Evolutionary conservation across 2,329 filamentous ascomycete genomes (phyloP).

Genomic region (Drechslerella dactyloides): DNA sequence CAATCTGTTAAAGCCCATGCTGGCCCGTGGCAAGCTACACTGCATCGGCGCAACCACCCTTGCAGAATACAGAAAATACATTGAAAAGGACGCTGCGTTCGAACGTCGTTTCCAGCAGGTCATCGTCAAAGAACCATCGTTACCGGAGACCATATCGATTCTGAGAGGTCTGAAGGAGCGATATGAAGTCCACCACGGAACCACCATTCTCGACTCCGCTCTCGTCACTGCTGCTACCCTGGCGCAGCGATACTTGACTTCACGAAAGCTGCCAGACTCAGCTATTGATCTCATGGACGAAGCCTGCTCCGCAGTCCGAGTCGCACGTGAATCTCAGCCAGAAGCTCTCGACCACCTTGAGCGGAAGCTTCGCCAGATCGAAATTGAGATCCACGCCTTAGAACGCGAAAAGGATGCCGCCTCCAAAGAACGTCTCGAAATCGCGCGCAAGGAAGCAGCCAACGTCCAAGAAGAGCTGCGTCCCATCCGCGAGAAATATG

Average conservation of each 20-base stretch:
- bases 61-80: constrained; percentile 96
- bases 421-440: constrained; percentile 79
- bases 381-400: constrained; percentile 96
- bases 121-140: constrained; percentile 88
- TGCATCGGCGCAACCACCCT: constrained; percentile 97
- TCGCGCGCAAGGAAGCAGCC: constrained; percentile 86
- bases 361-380: constrained; percentile 83
- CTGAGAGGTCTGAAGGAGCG: constrained; percentile 97
- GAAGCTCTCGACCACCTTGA: constrained; percentile 95
- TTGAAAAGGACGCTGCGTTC: constrained; percentile 97
- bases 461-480: constrained; percentile 93
- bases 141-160: constrained; percentile 92
- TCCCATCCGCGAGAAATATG: constrained; percentile 92
- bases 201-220: constrained; percentile 92
- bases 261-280: constrained; percentile 88
- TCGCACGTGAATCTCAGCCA: constrained; percentile 93
- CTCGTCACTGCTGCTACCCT: constrained; percentile 90
- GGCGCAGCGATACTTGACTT: constrained; percentile 90
- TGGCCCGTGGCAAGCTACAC: constrained; percentile 93
- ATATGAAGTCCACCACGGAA: constrained; percentile 97
- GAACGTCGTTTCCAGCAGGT: constrained; percentile 99
- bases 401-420: constrained; percentile 94
- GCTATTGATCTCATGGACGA: constrained; percentile 97
- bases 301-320: constrained; percentile 92
- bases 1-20: constrained; percentile 96